Evolutionary conservation across 2,329 filamentous ascomycete genomes (phyloP), one percentile per base, ranked within the genome.

Genomic region (Lizonia empirigonia): DNA sequence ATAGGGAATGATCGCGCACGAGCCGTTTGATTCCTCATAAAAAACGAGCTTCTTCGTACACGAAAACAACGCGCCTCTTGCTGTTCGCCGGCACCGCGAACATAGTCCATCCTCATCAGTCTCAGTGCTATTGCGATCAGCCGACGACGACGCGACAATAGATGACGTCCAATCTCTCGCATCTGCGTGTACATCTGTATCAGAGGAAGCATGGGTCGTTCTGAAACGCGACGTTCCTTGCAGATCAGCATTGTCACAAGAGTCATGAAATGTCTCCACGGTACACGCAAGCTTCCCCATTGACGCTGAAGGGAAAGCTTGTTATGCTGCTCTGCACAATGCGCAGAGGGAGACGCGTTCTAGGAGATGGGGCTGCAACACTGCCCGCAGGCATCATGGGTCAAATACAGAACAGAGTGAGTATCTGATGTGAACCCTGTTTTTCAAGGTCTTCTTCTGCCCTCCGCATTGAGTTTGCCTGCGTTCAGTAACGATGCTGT

Each of bases 201-300:
- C 23, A 51, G n/a, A 23, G 24, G 8, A 15, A 19, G 35, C 30
- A 35, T 18, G 37, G 33, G n/a, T 29, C 20, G 8, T 12, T 36
- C 20, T 52, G 49, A 52, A 47, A 52, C 49, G 29, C 23, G 18
- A 32, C 13, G 30, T 35, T 36, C 37, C 18, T 30, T 22, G 49
- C 32, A 40, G 32, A 46, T 52, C 49, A 37, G 19, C 32, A 32
- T 22, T 46, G 49, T 47, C 22, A 41, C 37, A 52, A 37, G 49
- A 46, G 42, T 52, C 49, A 42, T 47, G 49, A 37, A 42, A 33
- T 37, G 42, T 41, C 42, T 38, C 49, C 42, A 52, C 49, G 49
- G 42, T 52, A 52, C 49, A 36, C 42, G 49, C 49, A 52, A 52
- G 49, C 49, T 46, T 30, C 41, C 24, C 15, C 37, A 7, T 38